phyloP scores from a whole-genome alignment of 805 yeast genomes.

The Hanseniaspora clermontiae region DNA sequence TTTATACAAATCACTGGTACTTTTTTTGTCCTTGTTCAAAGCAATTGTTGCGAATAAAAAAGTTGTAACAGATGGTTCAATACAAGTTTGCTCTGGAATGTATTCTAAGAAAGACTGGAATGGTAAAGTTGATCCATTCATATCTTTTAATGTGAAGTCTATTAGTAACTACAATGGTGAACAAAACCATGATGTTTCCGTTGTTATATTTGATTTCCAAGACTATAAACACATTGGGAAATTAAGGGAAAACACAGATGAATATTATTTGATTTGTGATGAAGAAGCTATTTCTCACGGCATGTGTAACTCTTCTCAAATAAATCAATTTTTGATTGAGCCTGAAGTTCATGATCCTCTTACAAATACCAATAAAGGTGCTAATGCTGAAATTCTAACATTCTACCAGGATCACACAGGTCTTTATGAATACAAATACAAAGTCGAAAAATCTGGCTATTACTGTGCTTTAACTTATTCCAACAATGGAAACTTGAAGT shows the following conservation, averaged over 20 bases:
- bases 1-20: not conserved
- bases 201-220: constrained; percentile 71
- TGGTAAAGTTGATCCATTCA: constrained; percentile 57
- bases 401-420: constrained; percentile 46
- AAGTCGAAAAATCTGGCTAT: constrained; percentile 67
- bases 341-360: constrained; percentile 31
- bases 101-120: constrained; percentile 80
- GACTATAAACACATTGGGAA: constrained; percentile 63
- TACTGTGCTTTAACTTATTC: constrained; percentile 75
- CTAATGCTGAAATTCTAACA: constrained; percentile 43
- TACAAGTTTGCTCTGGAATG: constrained; percentile 81
- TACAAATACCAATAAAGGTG: constrained; percentile 42
- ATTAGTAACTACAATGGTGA: constrained; percentile 24
- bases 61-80: constrained; percentile 35
- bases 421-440: constrained; percentile 48
- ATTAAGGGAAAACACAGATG: constrained; percentile 24
- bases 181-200: constrained; percentile 37
- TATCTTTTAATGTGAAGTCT: constrained; percentile 35
- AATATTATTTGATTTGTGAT: constrained; percentile 60
- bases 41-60: constrained; percentile 32
- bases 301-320: constrained; percentile 42
- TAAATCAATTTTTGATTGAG: constrained; percentile 51
- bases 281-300: constrained; percentile 44
- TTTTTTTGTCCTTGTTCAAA: not conserved
- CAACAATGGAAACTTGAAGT: constrained; percentile 32